These are phyloP conservation scores for Hymenoscyphus infarciens DNA, from an alignment of 2,329 filamentous ascomycete species.

Conservation along the genomic window DNA sequence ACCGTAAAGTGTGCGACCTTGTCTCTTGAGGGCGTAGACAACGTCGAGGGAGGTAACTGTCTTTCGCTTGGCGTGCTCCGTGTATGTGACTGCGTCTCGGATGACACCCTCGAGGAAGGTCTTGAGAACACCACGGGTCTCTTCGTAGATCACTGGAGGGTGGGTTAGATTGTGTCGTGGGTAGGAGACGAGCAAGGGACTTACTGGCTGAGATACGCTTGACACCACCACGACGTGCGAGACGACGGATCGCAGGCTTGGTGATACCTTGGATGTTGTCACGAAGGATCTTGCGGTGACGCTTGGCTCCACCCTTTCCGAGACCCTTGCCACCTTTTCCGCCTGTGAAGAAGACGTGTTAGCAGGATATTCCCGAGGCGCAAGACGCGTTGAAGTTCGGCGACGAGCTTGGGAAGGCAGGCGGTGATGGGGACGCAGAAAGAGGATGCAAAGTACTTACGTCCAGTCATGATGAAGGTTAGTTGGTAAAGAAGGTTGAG, in stretches of 20 bases:
- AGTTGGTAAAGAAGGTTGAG: slow-evolving; percentile 24
- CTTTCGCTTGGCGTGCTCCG: slow-evolving; percentile 79
- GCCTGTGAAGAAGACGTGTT: slow-evolving; percentile 39
- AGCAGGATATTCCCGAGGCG: slow-evolving; percentile 80
- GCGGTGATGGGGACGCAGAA: not conserved
- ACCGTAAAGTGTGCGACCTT: slow-evolving; percentile 65
- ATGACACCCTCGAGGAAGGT: slow-evolving; percentile 81
- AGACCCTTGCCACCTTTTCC: slow-evolving; percentile 84
- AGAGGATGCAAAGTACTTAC: slow-evolving; percentile 41
- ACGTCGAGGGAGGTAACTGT: slow-evolving; percentile 64
- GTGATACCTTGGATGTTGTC: slow-evolving; percentile 99
- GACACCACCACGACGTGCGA: slow-evolving; percentile 98
- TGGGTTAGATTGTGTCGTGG: too few species aligned
- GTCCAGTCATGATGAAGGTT: slow-evolving; percentile 55
- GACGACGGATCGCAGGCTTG: slow-evolving; percentile 97
- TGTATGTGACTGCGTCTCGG: slow-evolving; percentile 70
- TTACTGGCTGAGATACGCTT: slow-evolving; percentile 98
- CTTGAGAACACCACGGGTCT: slow-evolving; percentile 79
- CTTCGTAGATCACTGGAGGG: slow-evolving; percentile 32
- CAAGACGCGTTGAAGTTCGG: slow-evolving; percentile 35
- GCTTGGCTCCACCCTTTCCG: slow-evolving; percentile 97
- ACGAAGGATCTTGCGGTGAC: slow-evolving; percentile 97
- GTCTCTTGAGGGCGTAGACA: slow-evolving; percentile 63
- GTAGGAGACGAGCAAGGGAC: too few species aligned
- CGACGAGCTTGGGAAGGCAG: not conserved